Evolutionary conservation across 306 rosid genomes (phyloP).

Genomic region (Lotus japonicus): DNA sequence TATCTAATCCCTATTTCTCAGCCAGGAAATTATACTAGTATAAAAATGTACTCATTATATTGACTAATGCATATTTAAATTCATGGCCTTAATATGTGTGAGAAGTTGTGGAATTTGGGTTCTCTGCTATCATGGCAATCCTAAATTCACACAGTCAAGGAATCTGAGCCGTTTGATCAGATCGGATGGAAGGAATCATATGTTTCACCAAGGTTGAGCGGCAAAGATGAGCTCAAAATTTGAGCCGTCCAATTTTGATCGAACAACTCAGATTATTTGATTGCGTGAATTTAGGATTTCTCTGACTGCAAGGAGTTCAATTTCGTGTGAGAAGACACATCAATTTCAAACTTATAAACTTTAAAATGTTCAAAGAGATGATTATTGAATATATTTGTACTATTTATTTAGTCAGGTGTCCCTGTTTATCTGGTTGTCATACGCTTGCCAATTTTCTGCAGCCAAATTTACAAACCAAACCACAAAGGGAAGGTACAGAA

Average conservation of each 20-base stretch:
- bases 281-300: too few relatives aligned
- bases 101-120: too few relatives aligned
- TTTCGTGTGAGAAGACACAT: neutral
- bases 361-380: constrained; percentile 7
- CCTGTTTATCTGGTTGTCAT: constrained; percentile 30
- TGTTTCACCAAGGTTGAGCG: too few relatives aligned
- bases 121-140: too few relatives aligned
- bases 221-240: too few relatives aligned
- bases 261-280: too few relatives aligned
- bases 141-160: too few relatives aligned
- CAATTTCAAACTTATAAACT: neutral
- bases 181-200: too few relatives aligned
- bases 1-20: constrained; percentile 11
- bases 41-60: constrained; percentile 5
- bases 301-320: too few relatives aligned
- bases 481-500: constrained; percentile 82
- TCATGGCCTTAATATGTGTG: neutral
- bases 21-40: neutral
- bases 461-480: constrained; percentile 78
- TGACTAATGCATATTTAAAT: constrained; percentile 12
- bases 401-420: constrained; percentile 10
- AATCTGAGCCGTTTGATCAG: too few relatives aligned
- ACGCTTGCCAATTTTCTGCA: constrained; percentile 45
- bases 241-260: too few relatives aligned
- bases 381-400: neutral